Evolutionary conservation across 768 basidiomycete species (phyloP).

Genomic region (Trametes villosa): DNA sequence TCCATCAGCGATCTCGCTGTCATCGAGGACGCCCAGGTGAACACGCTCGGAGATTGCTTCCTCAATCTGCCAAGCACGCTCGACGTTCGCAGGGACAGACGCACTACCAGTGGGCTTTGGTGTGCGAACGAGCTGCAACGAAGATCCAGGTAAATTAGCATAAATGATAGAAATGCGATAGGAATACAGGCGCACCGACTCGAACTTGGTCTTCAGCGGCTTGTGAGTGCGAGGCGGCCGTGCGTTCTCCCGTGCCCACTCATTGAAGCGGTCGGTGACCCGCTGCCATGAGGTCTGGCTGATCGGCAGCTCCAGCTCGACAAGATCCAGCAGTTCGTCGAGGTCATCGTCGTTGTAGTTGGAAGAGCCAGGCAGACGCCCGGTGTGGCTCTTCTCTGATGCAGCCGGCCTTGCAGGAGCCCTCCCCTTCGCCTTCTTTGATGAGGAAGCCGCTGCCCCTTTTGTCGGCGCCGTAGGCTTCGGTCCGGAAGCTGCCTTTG

Average conservation of each 20-base stretch:
- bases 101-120: neutral
- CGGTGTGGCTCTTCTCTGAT: neutral
- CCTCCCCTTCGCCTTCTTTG: neutral
- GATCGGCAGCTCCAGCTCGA: neutral
- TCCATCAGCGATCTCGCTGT: neutral
- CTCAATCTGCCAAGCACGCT: neutral
- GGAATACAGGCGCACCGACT: neutral
- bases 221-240: neutral
- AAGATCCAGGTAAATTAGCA: neutral
- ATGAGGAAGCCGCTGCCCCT: neutral
- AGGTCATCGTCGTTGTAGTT: neutral
- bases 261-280: neutral
- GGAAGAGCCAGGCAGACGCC: neutral
- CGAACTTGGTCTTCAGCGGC: neutral
- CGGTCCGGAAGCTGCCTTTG: neutral
- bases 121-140: neutral
- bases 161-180: neutral
- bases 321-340: neutral
- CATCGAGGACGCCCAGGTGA: neutral
- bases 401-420: neutral
- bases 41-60: neutral
- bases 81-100: neutral
- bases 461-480: neutral
- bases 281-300: neutral
- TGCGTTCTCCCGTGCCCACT: neutral